These are phyloP conservation scores for Suhomyces coccinellae DNA, from an alignment of 1,139 yeast species.

Conservation along the genomic window DNA sequence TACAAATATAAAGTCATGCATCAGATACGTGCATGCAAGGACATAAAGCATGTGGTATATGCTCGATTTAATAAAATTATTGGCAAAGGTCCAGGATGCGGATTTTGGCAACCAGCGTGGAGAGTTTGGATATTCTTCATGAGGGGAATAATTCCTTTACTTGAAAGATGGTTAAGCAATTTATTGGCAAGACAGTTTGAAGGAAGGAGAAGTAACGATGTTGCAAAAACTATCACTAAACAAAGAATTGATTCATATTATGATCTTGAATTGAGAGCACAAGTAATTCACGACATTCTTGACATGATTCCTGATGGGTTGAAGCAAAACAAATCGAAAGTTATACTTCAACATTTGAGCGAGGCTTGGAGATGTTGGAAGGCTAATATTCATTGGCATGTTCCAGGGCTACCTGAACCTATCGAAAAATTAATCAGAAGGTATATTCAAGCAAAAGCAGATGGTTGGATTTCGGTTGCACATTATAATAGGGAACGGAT, in stretches of 20 bases:
- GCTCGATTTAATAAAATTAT: slow-evolving; percentile 75
- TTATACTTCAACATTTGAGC: slow-evolving; percentile 88
- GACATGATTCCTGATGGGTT: slow-evolving; percentile 98
- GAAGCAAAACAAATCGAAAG: slow-evolving; percentile 81
- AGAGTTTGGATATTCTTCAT: slow-evolving; percentile 91
- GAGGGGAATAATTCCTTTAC: slow-evolving; percentile 88
- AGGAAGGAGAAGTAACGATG: slow-evolving; percentile 90
- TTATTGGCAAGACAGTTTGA: slow-evolving; percentile 90
- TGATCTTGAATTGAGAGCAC: slow-evolving; percentile 88
- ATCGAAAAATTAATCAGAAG: slow-evolving; percentile 82
- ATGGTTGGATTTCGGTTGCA: slow-evolving; percentile 94
- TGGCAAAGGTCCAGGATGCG: slow-evolving; percentile 99
- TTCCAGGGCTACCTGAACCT: slow-evolving; percentile 93
- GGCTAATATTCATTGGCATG: slow-evolving; percentile 97
- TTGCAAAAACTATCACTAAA: slow-evolving; percentile 91
- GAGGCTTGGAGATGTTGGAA: slow-evolving; percentile 99
- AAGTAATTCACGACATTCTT: slow-evolving; percentile 91
- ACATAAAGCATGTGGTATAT: slow-evolving; percentile 87
- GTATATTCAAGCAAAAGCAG: slow-evolving; percentile 93
- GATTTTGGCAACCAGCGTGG: slow-evolving; percentile 99
- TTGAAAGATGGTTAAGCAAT: slow-evolving; percentile 95
- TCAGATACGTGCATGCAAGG: slow-evolving; percentile 94
- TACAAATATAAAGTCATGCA: slow-evolving; percentile 98
- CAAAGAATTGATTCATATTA: slow-evolving; percentile 95
- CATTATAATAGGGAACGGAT: slow-evolving; percentile 90